Percentiles rank a stretch among this genome's conserved stretches.
Conservation (phyloP, 169 alveolate genomes). For the Plasmodium vivax region DNA sequence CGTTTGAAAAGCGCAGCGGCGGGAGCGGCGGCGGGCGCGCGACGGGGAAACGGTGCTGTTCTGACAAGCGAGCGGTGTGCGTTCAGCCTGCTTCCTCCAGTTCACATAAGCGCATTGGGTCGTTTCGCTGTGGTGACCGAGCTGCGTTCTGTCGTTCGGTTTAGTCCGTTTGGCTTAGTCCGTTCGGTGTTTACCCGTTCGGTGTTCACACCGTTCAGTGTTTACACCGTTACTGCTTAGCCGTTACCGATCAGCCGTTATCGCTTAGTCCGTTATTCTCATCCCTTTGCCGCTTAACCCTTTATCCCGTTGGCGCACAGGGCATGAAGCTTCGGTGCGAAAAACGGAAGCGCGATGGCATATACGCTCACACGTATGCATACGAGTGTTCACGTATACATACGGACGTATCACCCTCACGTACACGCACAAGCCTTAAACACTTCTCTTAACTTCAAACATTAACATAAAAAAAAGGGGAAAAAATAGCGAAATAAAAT, state of each 20-base stretch:
- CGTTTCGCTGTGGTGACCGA: not conserved
- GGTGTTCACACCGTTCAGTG: not conserved
- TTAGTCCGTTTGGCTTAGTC: not conserved
- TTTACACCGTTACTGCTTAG: not conserved
- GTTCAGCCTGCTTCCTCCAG: not conserved
- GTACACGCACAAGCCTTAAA: slow-evolving; percentile 3
- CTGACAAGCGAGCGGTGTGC: not conserved
- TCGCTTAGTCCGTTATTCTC: not conserved
- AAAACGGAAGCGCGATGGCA: not conserved
- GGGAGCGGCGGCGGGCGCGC: not conserved
- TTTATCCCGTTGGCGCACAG: not conserved
- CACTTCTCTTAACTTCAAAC: not conserved
- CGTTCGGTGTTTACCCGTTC: not conserved
- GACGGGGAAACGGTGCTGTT: not conserved
- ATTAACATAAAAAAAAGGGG: not conserved
- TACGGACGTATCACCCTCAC: not conserved
- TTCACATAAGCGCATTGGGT: not conserved
- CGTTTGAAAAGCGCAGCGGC: not conserved
- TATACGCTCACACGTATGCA: not conserved
- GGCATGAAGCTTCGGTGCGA: not conserved
- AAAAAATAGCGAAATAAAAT: not conserved
- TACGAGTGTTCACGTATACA: not conserved
- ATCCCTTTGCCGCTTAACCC: not conserved
- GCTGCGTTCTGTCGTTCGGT: not conserved
- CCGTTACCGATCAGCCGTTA: too few relatives aligned